These are phyloP conservation scores for Hortaea sp. DNA, from an alignment of 2,329 filamentous ascomycete species.

Conservation along the genomic window DNA sequence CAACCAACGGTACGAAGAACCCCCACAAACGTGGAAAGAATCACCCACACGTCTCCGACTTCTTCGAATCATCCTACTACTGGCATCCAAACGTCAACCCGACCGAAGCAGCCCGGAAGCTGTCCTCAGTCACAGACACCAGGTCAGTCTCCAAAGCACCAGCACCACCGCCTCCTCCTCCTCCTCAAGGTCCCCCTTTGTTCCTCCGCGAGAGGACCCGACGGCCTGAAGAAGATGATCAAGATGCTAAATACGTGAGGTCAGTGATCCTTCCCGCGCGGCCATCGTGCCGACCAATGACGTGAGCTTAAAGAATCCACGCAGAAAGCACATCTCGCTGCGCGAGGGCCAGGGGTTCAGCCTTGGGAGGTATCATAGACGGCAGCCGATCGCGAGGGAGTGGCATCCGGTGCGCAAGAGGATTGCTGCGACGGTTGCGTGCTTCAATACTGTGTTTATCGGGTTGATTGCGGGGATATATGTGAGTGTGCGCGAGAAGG, in stretches of 20 bases:
- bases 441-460: conserved; percentile 61
- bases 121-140: conserved; percentile 6
- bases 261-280: conserved; percentile 6
- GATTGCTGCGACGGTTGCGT: conserved; percentile 58
- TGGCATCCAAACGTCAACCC: neutral
- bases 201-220: neutral
- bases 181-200: neutral
- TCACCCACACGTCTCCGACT: conserved; percentile 8
- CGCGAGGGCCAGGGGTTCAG: conserved; percentile 30
- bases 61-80: conserved; percentile 6
- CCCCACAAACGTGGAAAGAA: neutral
- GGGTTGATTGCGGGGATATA: conserved; percentile 66
- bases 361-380: conserved; percentile 39
- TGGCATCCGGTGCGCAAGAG: conserved; percentile 60
- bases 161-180: neutral
- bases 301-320: conserved; percentile 22
- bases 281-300: conserved; percentile 5
- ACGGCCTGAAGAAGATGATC: too few species aligned
- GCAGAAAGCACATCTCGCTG: conserved; percentile 25
- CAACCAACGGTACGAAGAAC: neutral
- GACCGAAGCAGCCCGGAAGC: neutral
- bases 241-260: conserved; percentile 3
- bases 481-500: conserved; percentile 21
- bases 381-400: conserved; percentile 60
- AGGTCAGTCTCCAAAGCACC: conserved; percentile 7